Base-by-base conservation (phyloP, 805 yeast genomes). In the Grigorovia yakushimaensis region DNA sequence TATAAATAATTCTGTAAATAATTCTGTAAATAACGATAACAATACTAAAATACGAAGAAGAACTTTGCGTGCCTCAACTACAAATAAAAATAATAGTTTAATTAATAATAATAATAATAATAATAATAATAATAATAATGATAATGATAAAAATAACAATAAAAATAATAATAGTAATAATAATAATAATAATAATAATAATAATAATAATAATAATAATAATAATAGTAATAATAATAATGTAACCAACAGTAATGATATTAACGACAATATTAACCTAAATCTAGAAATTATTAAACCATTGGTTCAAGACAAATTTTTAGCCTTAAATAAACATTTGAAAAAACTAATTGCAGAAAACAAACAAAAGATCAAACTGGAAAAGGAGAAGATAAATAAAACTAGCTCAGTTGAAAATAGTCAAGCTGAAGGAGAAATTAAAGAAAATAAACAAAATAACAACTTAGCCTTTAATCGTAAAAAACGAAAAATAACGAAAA, bases 1-100 rank as follows among this genome's bases (percentile, higher is more conserved):
- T 30, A 43, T n/a, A 18, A 24, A 2, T 24, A 40, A 19, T 5
- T n/a, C 19, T 27, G 13, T 15, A 27, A 27, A 10, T 27, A 27
- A 15, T 7, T 27, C 33, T n/a, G n/a, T n/a, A n/a, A n/a, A n/a
- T 23, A 39, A 42, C 65, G 33, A 13, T 18, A n/a, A 24, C 9
- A 69, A 72, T 37, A 42, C 50, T 3, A 51, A 49, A 24, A 45
- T 53, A 46, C 49, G 58, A 45, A 55, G 55, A 35, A 46, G 55
- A 30, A 44, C 42, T 23, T 40, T 44, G 3, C 36, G 48, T 17
- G 35, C 39, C 5, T 27, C 48, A 5, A 40, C 35, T 1, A 44
- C 45, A 21, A 42, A 42, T 24, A 39, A 23, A 9, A 20, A 21
- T 17, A 17, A 35, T n/a, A 36, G 10, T 24, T 33, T n/a, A 15